These are phyloP conservation scores for Fusarium anguioides DNA, from an alignment of 2,329 filamentous ascomycete species.

Conservation along the genomic window DNA sequence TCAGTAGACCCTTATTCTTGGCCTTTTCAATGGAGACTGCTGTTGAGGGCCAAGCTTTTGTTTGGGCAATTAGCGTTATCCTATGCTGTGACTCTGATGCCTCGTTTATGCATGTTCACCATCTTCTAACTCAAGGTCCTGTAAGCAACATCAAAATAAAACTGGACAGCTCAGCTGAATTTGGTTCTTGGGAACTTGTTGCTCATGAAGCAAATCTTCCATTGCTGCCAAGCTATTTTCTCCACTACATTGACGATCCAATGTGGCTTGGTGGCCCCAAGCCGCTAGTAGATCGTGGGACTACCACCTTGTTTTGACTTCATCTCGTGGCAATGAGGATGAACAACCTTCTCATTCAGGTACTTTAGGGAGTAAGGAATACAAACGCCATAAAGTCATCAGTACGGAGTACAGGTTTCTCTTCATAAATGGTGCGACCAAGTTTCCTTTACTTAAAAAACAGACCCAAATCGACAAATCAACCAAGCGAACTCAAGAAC, in stretches of 20 bases:
- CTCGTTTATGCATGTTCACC: neutral
- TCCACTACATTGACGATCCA: conserved; percentile 6
- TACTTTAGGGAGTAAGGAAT: neutral
- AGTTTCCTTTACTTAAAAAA: neutral
- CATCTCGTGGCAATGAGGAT: conserved; percentile 1
- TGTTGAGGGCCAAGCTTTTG: neutral
- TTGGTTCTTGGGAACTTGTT: neutral
- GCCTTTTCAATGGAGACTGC: neutral
- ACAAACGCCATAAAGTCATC: neutral
- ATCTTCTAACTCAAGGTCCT: neutral
- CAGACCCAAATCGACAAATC: conserved; percentile 19
- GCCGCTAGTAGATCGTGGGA: neutral
- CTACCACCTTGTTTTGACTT: conserved; percentile 32
- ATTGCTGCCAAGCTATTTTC: conserved; percentile 12
- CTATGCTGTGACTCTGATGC: neutral
- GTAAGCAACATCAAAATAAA: neutral
- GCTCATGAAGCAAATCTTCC: neutral
- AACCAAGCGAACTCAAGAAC: conserved; percentile 5
- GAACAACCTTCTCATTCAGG: conserved; percentile 1
- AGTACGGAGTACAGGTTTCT: conserved; percentile 5
- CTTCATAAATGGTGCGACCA: neutral
- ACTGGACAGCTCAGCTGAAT: neutral
- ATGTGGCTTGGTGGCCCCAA: conserved; percentile 13
- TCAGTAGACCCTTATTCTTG: conserved; percentile 25
- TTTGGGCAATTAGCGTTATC: neutral